Evolutionary conservation across 1,284 basidiomycete genomes (phyloP).

Genomic region (Leccinum fallax): DNA sequence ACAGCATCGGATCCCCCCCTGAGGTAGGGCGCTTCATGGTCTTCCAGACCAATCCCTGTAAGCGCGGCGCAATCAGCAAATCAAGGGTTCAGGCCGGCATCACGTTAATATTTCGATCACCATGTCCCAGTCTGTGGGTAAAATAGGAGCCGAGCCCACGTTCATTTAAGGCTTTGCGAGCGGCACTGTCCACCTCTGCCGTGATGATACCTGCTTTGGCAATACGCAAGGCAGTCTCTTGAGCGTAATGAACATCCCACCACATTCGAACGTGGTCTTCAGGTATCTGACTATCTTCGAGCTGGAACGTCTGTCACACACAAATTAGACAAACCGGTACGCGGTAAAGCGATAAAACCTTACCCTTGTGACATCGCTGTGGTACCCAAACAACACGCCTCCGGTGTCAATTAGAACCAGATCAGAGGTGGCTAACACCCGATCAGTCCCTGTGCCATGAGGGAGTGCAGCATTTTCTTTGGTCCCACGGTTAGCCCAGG

Average conservation of each 20-base stretch:
- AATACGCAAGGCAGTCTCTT: constrained; percentile 53
- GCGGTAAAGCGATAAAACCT: constrained; percentile 20
- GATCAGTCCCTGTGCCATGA: constrained; percentile 78
- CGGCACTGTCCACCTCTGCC: constrained; percentile 63
- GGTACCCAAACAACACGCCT: constrained; percentile 71
- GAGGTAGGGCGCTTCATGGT: constrained; percentile 81
- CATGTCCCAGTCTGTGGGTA: constrained; percentile 82
- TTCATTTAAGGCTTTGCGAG: constrained; percentile 54
- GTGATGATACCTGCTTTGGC: constrained; percentile 56
- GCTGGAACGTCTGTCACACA: constrained; percentile 63
- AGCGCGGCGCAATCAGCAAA: constrained; percentile 8
- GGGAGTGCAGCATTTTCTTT: constrained; percentile 84
- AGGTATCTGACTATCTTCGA: constrained; percentile 59
- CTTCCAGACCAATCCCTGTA: constrained; percentile 80
- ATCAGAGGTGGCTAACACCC: constrained; percentile 56
- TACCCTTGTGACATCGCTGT: constrained; percentile 79
- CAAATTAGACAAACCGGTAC: not conserved
- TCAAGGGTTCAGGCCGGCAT: constrained; percentile 12
- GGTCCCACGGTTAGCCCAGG: constrained; percentile 8
- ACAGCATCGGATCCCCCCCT: constrained; percentile 63
- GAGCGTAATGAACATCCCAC: constrained; percentile 68
- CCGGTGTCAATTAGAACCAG: constrained; percentile 81
- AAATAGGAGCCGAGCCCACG: constrained; percentile 64
- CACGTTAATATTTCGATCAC: constrained; percentile 39
- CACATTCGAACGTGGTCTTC: constrained; percentile 61